Evolutionary conservation across 2,329 filamentous ascomycete genomes (phyloP).

Genomic region (Fusarium concolor): DNA sequence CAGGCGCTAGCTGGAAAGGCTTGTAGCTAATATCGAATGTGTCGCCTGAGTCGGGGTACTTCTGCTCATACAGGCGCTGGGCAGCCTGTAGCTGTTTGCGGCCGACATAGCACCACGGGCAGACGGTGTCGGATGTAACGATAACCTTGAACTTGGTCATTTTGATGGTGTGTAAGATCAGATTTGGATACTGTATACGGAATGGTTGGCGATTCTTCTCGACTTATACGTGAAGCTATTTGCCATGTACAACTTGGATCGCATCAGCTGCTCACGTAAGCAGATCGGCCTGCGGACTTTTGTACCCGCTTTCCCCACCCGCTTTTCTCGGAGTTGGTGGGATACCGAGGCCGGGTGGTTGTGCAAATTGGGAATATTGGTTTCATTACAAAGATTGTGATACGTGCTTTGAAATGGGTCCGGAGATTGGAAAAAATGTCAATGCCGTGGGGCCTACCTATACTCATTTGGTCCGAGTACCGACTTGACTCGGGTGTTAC

Average conservation of each 20-base stretch:
- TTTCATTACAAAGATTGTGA: neutral
- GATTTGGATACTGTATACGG: neutral
- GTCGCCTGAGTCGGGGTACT: constrained; percentile 63
- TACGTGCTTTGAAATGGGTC: too few relatives aligned
- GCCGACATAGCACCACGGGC: constrained; percentile 65
- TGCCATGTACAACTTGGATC: constrained; percentile 18
- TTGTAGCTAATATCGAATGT: constrained; percentile 64
- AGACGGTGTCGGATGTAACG: constrained; percentile 63
- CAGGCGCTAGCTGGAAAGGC: constrained; percentile 59
- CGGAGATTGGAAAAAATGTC: neutral
- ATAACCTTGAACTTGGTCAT: constrained; percentile 70
- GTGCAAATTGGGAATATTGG: neutral
- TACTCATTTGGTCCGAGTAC: neutral
- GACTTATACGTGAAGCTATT: constrained; percentile 24
- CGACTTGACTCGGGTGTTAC: neutral
- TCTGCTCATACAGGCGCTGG: constrained; percentile 55
- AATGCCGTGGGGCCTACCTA: neutral
- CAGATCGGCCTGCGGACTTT: constrained; percentile 14
- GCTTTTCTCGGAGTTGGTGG: constrained; percentile 24
- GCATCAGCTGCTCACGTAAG: constrained; percentile 36
- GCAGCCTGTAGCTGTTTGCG: constrained; percentile 60
- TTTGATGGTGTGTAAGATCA: constrained; percentile 22
- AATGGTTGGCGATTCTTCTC: neutral
- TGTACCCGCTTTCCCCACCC: constrained; percentile 5
- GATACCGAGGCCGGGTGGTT: constrained; percentile 31